Conservation (phyloP, 1,284 basidiomycete genomes). For the Sporisorium reilianum region DNA sequence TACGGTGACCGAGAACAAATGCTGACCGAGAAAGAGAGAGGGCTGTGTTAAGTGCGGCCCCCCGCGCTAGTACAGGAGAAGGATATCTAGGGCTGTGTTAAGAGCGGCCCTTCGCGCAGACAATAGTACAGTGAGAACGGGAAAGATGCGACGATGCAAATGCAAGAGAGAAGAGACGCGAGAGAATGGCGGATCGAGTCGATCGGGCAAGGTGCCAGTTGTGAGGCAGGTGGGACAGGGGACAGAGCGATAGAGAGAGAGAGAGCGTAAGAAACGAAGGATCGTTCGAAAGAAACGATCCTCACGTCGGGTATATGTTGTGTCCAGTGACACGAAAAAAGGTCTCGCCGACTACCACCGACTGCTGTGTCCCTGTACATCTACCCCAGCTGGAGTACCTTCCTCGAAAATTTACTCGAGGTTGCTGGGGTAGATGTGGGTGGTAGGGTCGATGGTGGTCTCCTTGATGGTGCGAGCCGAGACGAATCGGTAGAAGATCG, state of each 20-base stretch:
- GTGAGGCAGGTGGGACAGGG: slow-evolving; percentile 12
- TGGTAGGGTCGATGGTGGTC: slow-evolving; percentile 72
- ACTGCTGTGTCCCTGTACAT: neutral
- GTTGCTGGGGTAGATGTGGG: slow-evolving; percentile 66
- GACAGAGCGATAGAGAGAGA: slow-evolving; percentile 4
- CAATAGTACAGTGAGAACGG: slow-evolving; percentile 19
- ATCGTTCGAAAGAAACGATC: neutral
- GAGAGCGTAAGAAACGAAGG: slow-evolving; percentile 10
- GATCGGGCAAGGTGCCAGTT: slow-evolving; percentile 7
- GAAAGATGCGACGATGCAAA: slow-evolving; percentile 35
- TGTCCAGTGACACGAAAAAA: slow-evolving; percentile 1
- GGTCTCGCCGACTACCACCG: neutral
- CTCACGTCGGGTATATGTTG: slow-evolving; percentile 14
- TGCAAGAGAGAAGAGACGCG: slow-evolving; percentile 21
- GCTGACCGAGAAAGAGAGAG: slow-evolving; percentile 8
- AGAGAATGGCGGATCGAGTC: slow-evolving; percentile 7
- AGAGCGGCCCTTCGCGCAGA: slow-evolving; percentile 50
- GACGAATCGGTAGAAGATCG: slow-evolving; percentile 75
- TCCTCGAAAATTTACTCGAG: slow-evolving; percentile 37
- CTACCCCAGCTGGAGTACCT: slow-evolving; percentile 4
- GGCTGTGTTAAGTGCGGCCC: slow-evolving; percentile 56
- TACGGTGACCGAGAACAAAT: slow-evolving; percentile 21
- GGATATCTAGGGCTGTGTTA: slow-evolving; percentile 49
- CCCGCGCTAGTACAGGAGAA: slow-evolving; percentile 22
- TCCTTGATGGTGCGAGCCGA: slow-evolving; percentile 96